Evolutionary conservation across 2,329 filamentous ascomycete species (phyloP).

Genomic region (Arthrobotrys megalospora): DNA sequence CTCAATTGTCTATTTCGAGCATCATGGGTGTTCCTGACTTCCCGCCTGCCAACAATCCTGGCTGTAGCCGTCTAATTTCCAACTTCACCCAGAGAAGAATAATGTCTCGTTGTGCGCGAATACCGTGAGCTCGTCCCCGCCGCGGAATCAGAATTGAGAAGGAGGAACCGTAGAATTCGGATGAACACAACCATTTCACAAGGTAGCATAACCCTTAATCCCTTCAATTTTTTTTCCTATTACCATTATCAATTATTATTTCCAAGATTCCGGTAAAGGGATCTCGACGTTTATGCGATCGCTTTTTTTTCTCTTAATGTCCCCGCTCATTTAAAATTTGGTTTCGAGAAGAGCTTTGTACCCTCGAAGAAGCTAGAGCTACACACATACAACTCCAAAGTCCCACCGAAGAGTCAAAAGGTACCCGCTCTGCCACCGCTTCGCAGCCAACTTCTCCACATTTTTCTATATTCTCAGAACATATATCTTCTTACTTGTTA

Average conservation of each 20-base stretch:
- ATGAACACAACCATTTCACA: slow-evolving; percentile 22
- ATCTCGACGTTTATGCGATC: slow-evolving; percentile 23
- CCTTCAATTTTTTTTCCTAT: neutral
- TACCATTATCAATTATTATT: slow-evolving; percentile 32
- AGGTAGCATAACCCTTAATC: slow-evolving; percentile 5
- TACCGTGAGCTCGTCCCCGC: slow-evolving; percentile 24
- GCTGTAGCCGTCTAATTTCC: slow-evolving; percentile 19
- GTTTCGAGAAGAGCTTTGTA: slow-evolving; percentile 42
- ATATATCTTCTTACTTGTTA: slow-evolving; percentile 3
- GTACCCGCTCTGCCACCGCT: slow-evolving; percentile 4
- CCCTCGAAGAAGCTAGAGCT: slow-evolving; percentile 12
- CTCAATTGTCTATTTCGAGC: slow-evolving; percentile 14
- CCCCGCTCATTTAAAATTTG: slow-evolving; percentile 30
- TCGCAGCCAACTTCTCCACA: neutral
- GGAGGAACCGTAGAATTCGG: slow-evolving; percentile 29
- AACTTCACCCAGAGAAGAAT: neutral
- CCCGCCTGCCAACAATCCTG: slow-evolving; percentile 18
- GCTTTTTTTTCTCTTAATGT: slow-evolving; percentile 7
- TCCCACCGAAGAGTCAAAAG: slow-evolving; percentile 1
- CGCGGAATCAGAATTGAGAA: slow-evolving; percentile 46
- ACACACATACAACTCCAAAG: neutral
- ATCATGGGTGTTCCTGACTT: slow-evolving; percentile 7
- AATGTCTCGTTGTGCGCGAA: slow-evolving; percentile 25
- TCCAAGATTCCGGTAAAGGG: slow-evolving; percentile 22
- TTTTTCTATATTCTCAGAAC: neutral